Conservation (phyloP, 371 early-diverging fungal species). For the Entomophthora muscae region DNA sequence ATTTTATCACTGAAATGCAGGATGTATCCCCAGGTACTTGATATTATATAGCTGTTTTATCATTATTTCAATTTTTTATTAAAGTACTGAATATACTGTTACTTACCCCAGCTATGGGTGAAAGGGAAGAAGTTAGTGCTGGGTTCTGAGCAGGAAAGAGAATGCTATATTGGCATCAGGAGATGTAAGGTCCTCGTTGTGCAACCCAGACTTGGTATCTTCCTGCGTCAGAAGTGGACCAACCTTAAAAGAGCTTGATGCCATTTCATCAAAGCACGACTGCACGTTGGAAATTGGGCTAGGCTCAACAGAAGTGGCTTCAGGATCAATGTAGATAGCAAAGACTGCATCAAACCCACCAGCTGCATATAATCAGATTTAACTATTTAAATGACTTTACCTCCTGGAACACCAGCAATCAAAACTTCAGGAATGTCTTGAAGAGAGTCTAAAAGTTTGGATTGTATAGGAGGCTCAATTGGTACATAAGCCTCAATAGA, state of each 20-base stretch:
- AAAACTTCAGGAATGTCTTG: conserved; percentile 53
- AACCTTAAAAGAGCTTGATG: not conserved
- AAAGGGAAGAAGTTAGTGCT: no score
- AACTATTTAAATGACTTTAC: conserved; percentile 20
- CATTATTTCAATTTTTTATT: no score
- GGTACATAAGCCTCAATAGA: conserved; percentile 55
- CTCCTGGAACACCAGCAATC: conserved; percentile 89
- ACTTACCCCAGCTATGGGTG: no score
- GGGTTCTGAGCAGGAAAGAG: no score
- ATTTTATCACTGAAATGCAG: no score
- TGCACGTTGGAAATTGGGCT: not conserved
- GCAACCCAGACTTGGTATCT: not conserved
- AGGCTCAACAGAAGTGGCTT: not conserved
- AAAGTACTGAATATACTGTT: no score
- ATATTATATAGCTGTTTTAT: no score
- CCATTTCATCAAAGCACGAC: not conserved
- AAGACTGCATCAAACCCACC: conserved; percentile 95
- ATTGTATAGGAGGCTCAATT: conserved; percentile 80
- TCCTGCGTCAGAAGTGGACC: not conserved
- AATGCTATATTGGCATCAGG: not conserved
- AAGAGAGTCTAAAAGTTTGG: conserved; percentile 61
- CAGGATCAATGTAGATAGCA: conserved; percentile 28
- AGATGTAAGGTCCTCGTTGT: not conserved
- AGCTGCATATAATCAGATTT: conserved; percentile 25
- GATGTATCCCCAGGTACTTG: no score